Conservation (phyloP, 78 protist genomes). For the Dictyostelium purpureum region DNA sequence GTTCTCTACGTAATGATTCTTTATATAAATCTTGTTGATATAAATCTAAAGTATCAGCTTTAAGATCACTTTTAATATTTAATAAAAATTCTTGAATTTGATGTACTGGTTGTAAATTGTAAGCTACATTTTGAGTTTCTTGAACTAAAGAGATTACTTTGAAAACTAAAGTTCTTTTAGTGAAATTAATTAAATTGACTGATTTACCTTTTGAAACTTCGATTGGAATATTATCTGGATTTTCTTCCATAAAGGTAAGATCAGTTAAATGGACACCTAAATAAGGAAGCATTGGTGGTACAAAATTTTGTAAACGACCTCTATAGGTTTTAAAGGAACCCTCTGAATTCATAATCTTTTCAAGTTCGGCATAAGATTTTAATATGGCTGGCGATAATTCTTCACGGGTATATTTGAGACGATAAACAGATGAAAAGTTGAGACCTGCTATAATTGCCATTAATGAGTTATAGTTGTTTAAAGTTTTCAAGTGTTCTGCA, state of each 20-base stretch:
- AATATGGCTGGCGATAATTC: constrained; percentile 56
- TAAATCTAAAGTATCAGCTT: constrained; percentile 49
- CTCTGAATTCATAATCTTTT: constrained; percentile 79
- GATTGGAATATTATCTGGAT: constrained; percentile 55
- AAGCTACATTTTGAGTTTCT: constrained; percentile 80
- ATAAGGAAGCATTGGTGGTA: constrained; percentile 41
- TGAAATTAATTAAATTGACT: constrained; percentile 82
- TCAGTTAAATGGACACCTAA: constrained; percentile 87
- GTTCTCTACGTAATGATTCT: constrained; percentile 77
- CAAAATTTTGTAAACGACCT: constrained; percentile 24
- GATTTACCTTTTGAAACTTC: constrained; percentile 32
- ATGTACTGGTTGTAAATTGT: constrained; percentile 86
- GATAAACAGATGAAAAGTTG: constrained; percentile 77
- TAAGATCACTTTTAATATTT: constrained; percentile 40
- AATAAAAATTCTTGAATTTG: constrained; percentile 65
- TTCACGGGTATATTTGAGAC: constrained; percentile 86
- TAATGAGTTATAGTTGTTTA: constrained; percentile 84
- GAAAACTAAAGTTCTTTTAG: constrained; percentile 76
- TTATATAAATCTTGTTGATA: constrained; percentile 64
- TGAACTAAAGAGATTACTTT: constrained; percentile 80
- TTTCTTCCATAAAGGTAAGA: constrained; percentile 90
- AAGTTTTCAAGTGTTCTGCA: constrained; percentile 63
- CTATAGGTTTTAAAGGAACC: constrained; percentile 80
- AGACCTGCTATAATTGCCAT: constrained; percentile 87
- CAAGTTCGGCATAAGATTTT: constrained; percentile 45